Base-by-base conservation (phyloP, 441 rosid genomes). In the Melastoma candidum region DNA sequence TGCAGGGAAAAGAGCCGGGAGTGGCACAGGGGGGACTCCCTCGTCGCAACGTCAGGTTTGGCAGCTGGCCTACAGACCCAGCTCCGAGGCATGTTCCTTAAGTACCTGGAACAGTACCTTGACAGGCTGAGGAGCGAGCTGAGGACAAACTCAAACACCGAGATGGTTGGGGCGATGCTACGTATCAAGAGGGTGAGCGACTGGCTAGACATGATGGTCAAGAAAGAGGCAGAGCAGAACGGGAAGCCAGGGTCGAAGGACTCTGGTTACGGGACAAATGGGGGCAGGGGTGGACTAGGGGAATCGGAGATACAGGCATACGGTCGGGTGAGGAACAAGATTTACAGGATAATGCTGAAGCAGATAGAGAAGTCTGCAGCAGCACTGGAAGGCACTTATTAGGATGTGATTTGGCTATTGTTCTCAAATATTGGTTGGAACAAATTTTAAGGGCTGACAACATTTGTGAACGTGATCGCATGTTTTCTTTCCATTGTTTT, bases 311-410 rank as follows among this genome's bases (percentile, higher is more conserved):
- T 65, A 14, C 75, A 75, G 62, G 68, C 77, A 49, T 82, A 71
- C 65, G 52, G 70, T 41, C 72, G 80, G 61, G 71, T 84, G 13
- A 80, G 77, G 70, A 74, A 71, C 64, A 84, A 84, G 57, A 77
- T 86, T 49, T 80, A 80, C 64, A 79, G 73, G 54, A 75, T 79
- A 48, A 68, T 85, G 7, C 59, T 89, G 72, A 80, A 76, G 62
- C 90, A 82, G 57, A 79, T 78, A n/a, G 96, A 82, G 69, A 87
- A 75, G 67, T 76, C 84, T 49, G 71, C 83, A 36, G 47, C 60
- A 58, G 58, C 59, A 48, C 69, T 60, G 65, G 53, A 60, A 54
- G 41, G 41, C 6, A 2, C 8, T 36, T 36, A 4, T 17, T 17
- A 17, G 22, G 22, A 17, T 17, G 22, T 17, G 22, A 17, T 17